Conservation (phyloP, 371 early-diverging fungal species). For the Haplosporangium sp. region DNA sequence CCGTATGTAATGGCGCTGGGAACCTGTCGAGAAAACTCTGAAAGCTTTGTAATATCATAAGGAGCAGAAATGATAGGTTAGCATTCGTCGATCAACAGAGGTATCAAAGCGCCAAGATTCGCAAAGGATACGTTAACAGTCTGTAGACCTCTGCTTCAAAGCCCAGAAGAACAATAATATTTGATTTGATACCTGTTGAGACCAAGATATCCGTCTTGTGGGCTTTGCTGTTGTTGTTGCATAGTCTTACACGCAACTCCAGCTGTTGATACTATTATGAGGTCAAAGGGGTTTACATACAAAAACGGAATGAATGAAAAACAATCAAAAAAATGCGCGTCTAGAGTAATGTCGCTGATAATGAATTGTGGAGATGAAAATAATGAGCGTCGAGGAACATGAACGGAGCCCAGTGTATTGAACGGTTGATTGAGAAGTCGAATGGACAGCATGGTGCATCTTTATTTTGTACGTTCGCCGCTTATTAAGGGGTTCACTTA, state of each 20-base stretch:
- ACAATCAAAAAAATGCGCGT: neutral
- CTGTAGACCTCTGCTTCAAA: no score
- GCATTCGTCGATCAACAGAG: no score
- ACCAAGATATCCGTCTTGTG: slow-evolving; percentile 44
- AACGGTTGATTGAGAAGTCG: slow-evolving; percentile 3
- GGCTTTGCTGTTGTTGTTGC: slow-evolving; percentile 9
- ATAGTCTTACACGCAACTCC: neutral
- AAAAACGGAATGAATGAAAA: no score
- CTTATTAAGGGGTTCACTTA: neutral
- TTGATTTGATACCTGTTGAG: slow-evolving; percentile 27
- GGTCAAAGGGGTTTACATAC: no score
- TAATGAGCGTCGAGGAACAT: slow-evolving; percentile 13
- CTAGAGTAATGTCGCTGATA: neutral
- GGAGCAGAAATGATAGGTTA: no score
- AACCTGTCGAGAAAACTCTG: slow-evolving; percentile 54
- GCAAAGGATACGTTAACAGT: neutral
- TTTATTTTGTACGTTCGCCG: neutral
- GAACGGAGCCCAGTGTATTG: slow-evolving; percentile 5
- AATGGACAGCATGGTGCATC: neutral
- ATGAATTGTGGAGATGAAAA: neutral
- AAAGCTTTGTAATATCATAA: slow-evolving; percentile 16
- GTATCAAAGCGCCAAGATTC: neutral
- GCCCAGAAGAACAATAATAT: neutral
- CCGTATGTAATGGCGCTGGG: slow-evolving; percentile 46
- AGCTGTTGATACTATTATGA: neutral